Evolutionary conservation across 768 basidiomycete species (phyloP).

Genomic region (Suillus subalutaceus): DNA sequence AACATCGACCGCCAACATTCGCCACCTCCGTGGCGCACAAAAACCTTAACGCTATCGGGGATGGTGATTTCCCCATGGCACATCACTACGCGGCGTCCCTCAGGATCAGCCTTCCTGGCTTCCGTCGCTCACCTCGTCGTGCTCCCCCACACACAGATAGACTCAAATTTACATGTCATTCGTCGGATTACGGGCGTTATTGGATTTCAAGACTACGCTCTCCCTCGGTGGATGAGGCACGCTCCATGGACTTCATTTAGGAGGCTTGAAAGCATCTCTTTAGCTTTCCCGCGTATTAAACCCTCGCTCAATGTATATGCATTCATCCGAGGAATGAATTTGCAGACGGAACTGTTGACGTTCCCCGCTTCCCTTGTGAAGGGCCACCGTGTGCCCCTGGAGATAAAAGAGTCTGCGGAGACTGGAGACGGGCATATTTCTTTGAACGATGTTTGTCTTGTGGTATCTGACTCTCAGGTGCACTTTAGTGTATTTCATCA

Average conservation of each 20-base stretch:
- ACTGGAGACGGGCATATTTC: neutral
- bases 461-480: neutral
- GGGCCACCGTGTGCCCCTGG: neutral
- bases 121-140: constrained; percentile 41
- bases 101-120: constrained; percentile 37
- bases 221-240: constrained; percentile 20
- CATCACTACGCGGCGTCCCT: constrained; percentile 10
- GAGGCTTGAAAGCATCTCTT: constrained; percentile 21
- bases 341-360: neutral
- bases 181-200: neutral
- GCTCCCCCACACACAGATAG: constrained; percentile 8
- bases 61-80: constrained; percentile 38
- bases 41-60: constrained; percentile 36
- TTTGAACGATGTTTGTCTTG: neutral
- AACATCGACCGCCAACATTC: constrained; percentile 17
- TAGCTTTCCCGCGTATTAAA: neutral
- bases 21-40: constrained; percentile 24
- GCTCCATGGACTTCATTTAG: constrained; percentile 27
- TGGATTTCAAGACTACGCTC: neutral
- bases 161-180: neutral
- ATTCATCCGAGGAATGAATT: neutral
- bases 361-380: neutral
- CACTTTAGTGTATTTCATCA: neutral
- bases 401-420: neutral
- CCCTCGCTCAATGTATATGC: neutral